These are phyloP conservation scores for Staphylotrichum tortipilum DNA, from an alignment of 495 filamentous ascomycete species.

Conservation along the genomic window DNA sequence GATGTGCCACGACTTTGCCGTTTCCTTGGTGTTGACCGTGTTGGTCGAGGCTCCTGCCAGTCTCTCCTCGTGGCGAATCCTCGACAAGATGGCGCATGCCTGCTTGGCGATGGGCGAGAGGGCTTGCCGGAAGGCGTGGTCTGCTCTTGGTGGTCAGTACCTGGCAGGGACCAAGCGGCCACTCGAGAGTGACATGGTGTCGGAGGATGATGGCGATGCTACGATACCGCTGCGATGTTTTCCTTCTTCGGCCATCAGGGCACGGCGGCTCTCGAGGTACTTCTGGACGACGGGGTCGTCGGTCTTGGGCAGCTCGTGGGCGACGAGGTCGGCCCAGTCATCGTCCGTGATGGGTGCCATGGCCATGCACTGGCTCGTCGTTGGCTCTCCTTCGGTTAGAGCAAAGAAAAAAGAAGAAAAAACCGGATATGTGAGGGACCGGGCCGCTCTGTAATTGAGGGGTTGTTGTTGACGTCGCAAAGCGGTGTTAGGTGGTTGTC, in stretches of 20 bases:
- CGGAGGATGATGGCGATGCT: too few species aligned
- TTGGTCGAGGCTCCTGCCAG: slow-evolving; percentile 54
- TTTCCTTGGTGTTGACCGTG: slow-evolving; percentile 70
- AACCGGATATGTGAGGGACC: too few species aligned
- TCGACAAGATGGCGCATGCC: slow-evolving; percentile 68
- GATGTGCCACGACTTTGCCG: slow-evolving; percentile 76
- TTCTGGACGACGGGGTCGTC: slow-evolving; percentile 68
- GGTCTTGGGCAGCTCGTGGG: slow-evolving; percentile 43
- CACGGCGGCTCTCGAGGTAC: slow-evolving; percentile 67
- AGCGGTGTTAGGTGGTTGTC: too few species aligned
- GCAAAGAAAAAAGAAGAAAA: too few species aligned
- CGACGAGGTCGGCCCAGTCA: slow-evolving; percentile 46
- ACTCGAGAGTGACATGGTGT: too few species aligned
- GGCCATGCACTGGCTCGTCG: neutral
- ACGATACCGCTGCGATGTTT: slow-evolving; percentile 66
- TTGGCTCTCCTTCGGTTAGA: neutral
- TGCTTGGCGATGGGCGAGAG: slow-evolving; percentile 42
- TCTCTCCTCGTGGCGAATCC: slow-evolving; percentile 70
- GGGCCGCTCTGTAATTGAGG: too few species aligned
- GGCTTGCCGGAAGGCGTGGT: slow-evolving; percentile 47
- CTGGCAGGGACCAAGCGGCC: neutral
- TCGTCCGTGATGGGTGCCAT: slow-evolving; percentile 35
- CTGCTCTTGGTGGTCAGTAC: slow-evolving; percentile 1
- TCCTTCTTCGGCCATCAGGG: slow-evolving; percentile 70
- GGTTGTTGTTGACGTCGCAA: too few species aligned